These are phyloP conservation scores for Hypsizygus marmoreus DNA, from an alignment of 768 basidiomycete genomes.

Conservation along the genomic window DNA sequence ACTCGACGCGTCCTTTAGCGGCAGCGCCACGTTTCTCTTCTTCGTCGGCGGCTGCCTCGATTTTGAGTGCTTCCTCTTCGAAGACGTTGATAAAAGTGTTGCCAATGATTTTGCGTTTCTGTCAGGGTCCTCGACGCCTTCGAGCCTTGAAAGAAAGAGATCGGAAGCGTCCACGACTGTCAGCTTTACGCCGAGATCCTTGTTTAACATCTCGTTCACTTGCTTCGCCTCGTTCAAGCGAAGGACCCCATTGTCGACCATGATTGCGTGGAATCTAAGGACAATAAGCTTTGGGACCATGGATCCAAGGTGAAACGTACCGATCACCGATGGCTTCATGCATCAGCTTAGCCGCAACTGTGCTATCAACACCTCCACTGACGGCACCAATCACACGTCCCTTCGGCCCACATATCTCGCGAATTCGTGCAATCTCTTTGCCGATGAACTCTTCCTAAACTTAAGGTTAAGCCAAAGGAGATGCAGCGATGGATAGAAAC, in stretches of 20 bases:
- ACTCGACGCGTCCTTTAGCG: slow-evolving; percentile 91
- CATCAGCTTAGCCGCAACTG: slow-evolving; percentile 98
- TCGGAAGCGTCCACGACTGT: slow-evolving; percentile 96
- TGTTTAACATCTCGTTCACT: slow-evolving; percentile 91
- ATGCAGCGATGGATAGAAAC: slow-evolving; percentile 4
- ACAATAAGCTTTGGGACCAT: slow-evolving; percentile 3
- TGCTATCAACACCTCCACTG: slow-evolving; percentile 96
- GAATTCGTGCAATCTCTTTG: slow-evolving; percentile 92
- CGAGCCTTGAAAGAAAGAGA: slow-evolving; percentile 85
- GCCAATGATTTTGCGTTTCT: slow-evolving; percentile 97
- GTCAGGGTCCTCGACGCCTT: slow-evolving; percentile 94
- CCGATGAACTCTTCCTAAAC: slow-evolving; percentile 93
- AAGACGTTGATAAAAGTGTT: slow-evolving; percentile 99
- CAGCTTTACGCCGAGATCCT: slow-evolving; percentile 93
- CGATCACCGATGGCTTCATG: slow-evolving; percentile 98
- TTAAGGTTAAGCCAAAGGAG: slow-evolving; percentile 6
- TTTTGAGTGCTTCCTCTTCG: slow-evolving; percentile 88
- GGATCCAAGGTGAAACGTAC: slow-evolving; percentile 42
- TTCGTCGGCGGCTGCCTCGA: slow-evolving; percentile 79
- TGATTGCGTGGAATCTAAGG: slow-evolving; percentile 93
- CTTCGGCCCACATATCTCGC: slow-evolving; percentile 89
- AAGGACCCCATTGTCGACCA: slow-evolving; percentile 99
- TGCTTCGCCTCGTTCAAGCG: slow-evolving; percentile 89
- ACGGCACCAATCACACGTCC: slow-evolving; percentile 98
- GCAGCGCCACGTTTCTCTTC: slow-evolving; percentile 69